A percentile compares a stretch with the other conserved stretches of the same genome.
These are phyloP conservation scores for Rhizopus arrhizus DNA, from an alignment of 371 early-diverging fungal genomes.

Conservation along the genomic window DNA sequence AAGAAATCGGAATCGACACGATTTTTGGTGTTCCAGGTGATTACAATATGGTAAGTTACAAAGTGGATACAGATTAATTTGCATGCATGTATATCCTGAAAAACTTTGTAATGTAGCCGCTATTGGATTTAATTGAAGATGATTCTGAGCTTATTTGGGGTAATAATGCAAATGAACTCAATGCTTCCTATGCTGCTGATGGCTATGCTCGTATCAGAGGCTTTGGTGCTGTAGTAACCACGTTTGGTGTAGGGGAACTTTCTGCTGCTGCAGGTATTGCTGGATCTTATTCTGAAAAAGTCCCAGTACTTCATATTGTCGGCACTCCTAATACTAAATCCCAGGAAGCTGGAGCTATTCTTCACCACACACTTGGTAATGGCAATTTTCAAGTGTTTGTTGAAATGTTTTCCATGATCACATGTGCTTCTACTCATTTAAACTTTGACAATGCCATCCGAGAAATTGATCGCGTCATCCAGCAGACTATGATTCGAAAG, in stretches of 20 bases:
- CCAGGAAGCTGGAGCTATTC: conserved; percentile 41
- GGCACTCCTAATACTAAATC: conserved; percentile 48
- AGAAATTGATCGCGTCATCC: conserved; percentile 48
- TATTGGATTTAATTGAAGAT: conserved; percentile 41
- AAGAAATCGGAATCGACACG: conserved; percentile 46
- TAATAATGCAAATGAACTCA: conserved; percentile 47
- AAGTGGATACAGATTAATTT: too few species aligned
- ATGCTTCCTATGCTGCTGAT: conserved; percentile 58
- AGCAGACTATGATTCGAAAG: conserved; percentile 20
- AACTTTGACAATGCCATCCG: conserved; percentile 29
- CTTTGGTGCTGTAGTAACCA: conserved; percentile 50
- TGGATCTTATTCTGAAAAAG: conserved; percentile 57
- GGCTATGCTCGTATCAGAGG: conserved; percentile 53
- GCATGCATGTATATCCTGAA: too few species aligned
- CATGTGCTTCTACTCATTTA: conserved; percentile 41
- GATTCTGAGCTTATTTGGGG: conserved; percentile 43
- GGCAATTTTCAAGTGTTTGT: conserved; percentile 53
- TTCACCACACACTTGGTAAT: conserved; percentile 61
- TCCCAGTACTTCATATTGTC: conserved; percentile 61
- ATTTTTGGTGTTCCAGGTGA: conserved; percentile 56
- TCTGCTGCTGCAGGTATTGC: conserved; percentile 56
- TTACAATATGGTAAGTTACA: conserved; percentile 45
- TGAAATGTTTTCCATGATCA: conserved; percentile 44
- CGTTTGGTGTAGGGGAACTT: conserved; percentile 63
- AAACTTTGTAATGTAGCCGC: conserved; percentile 16